Evolutionary conservation across 176 grass and related monocot species (phyloP).

Genomic region (Paspalum notatum): DNA sequence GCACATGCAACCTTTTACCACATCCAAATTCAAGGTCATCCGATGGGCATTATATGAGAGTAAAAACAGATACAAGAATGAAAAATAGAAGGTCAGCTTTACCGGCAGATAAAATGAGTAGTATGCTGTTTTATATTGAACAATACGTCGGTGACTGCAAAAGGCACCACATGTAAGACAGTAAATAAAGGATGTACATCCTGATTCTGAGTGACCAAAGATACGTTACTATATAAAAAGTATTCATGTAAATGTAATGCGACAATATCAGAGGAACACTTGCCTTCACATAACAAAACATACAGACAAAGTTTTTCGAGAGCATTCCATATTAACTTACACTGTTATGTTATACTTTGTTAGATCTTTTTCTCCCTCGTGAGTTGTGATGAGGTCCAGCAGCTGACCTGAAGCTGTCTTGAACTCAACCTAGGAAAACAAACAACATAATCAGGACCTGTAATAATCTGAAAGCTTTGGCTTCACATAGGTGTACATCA

Average conservation of each 20-base stretch:
- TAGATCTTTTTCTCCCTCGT: constrained; percentile 89
- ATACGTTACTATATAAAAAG: not conserved
- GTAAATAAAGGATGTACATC: not conserved
- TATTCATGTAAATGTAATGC: not conserved
- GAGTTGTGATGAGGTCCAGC: constrained; percentile 89
- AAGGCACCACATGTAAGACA: not conserved
- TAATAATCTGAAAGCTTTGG: constrained; percentile 20
- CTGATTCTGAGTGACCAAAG: not conserved
- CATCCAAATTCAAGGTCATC: not conserved
- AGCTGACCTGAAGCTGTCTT: constrained; percentile 96
- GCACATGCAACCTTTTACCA: constrained; percentile 89
- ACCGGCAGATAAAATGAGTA: constrained; percentile 99
- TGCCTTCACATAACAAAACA: not conserved
- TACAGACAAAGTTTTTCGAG: not conserved
- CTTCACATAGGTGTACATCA: not conserved
- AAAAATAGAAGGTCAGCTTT: constrained; percentile 32
- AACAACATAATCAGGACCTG: constrained; percentile 24
- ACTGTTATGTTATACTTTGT: constrained; percentile 74
- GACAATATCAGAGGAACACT: not conserved
- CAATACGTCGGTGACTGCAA: constrained; percentile 86
- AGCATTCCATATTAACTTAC: constrained; percentile 58
- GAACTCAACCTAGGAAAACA: constrained; percentile 77
- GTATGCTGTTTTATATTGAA: constrained; percentile 96
- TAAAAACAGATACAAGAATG: not conserved
- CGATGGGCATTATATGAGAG: not conserved